Conservation (phyloP, 1,284 basidiomycete genomes). For the Anthracocystis walkeri region DNA sequence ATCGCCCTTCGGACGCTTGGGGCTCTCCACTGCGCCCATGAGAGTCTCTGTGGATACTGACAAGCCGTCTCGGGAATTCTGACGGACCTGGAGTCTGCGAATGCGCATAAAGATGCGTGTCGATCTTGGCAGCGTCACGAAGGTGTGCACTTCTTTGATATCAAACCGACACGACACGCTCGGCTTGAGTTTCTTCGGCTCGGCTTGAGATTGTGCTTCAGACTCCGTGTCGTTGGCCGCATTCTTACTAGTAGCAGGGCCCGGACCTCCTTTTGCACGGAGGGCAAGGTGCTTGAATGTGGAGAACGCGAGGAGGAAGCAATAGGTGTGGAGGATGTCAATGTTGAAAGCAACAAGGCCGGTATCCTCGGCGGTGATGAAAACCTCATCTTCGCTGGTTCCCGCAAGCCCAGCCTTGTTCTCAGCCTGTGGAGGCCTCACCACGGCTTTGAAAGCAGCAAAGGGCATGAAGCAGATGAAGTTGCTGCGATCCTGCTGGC, state of each 20-base stretch:
- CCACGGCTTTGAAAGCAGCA: slow-evolving; percentile 56
- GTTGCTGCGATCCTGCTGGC: slow-evolving; percentile 63
- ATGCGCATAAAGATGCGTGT: slow-evolving; percentile 62
- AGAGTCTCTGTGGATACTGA: slow-evolving; percentile 68
- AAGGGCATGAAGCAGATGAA: slow-evolving; percentile 69
- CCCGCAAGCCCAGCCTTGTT: slow-evolving; percentile 44
- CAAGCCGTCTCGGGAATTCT: slow-evolving; percentile 49
- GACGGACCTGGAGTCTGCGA: slow-evolving; percentile 60
- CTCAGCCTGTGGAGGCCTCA: slow-evolving; percentile 42
- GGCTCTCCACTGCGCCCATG: slow-evolving; percentile 72
- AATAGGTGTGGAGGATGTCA: slow-evolving; percentile 81
- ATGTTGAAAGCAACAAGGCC: slow-evolving; percentile 73
- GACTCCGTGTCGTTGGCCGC: background rate
- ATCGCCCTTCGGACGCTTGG: slow-evolving; percentile 26
- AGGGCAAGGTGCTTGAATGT: slow-evolving; percentile 73
- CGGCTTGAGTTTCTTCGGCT: slow-evolving; percentile 5
- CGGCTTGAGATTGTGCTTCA: background rate
- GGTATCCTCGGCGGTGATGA: slow-evolving; percentile 71
- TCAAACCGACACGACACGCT: slow-evolving; percentile 38
- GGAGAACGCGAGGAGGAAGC: slow-evolving; percentile 77
- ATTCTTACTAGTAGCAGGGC: background rate
- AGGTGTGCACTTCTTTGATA: slow-evolving; percentile 62
- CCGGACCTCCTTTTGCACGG: background rate
- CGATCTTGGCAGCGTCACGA: slow-evolving; percentile 65
- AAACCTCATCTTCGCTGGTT: slow-evolving; percentile 70